Base-by-base conservation (phyloP, 805 yeast species). In the Wickerhamomyces silvicola region DNA sequence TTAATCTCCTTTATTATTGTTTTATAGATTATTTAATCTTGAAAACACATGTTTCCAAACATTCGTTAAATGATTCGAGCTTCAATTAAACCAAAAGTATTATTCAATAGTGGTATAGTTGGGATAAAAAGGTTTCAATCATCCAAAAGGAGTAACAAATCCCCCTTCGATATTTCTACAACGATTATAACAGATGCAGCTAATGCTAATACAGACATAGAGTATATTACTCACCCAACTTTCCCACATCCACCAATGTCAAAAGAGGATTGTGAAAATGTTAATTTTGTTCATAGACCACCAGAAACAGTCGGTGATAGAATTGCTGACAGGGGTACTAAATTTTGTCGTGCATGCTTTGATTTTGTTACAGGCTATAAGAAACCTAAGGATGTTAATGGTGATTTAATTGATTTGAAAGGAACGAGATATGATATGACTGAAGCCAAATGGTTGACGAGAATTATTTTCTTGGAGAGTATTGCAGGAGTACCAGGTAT, bases 401-500 rank as follows among this genome's bases (percentile, higher is more conserved):
- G 59, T 11, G 40, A 49, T 3, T 53, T 55, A 19, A 39, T 48
- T 17, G 39, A 54, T 20, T 56, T 59, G 27, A 48, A 52, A 27
- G 60, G 57, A 31, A 51, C 52, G 18, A 46, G 70, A 30, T 68
- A 64, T 40, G 60, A 60, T 32, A 74, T 80, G 82, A 73, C 80
- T 5, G 71, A 70, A 17, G 64, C 60, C 32, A 73, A 75, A 47
- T 81, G 87, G 87, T 45, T 81, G 36, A 70, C 75, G 6, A 54
- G 81, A 32, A 57, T 70, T 35, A 71, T 81, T 23, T 78, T 81
- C 45, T 64, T 80, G 43, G 88, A 80, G 53, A 69, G 78, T 38
- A 66, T 81, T 35, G 88, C 88, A 5, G 87, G 85, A 7, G 83
- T 80, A n/a, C 88, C 88, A 1, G 87, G 88, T 9, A 72, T 78